A percentile compares a stretch with the other conserved stretches of the same genome.
phyloP scores from a whole-genome alignment of 2,329 filamentous ascomycete genomes.

The Macrophomina tecta region DNA sequence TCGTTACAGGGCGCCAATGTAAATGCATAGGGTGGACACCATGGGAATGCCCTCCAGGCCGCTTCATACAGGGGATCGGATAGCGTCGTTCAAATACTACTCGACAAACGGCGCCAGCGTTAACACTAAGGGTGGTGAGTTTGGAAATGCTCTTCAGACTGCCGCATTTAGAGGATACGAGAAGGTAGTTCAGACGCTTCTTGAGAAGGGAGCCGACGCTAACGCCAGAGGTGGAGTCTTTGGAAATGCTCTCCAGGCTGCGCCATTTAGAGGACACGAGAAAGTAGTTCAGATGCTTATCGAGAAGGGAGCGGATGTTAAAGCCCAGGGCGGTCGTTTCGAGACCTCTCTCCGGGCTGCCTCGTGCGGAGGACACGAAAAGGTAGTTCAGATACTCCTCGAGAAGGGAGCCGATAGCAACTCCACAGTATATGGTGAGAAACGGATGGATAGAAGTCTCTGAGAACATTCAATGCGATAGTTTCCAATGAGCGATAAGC shows the following conservation, averaged over 20 bases:
- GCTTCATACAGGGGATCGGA: too few species aligned
- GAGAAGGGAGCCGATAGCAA: conserved; percentile 34
- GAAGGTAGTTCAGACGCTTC: too few species aligned
- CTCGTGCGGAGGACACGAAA: conserved; percentile 29
- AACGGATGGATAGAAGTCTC: too few species aligned
- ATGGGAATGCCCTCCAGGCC: too few species aligned
- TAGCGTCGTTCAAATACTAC: conserved; percentile 31
- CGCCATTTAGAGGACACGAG: too few species aligned
- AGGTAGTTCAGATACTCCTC: conserved; percentile 34
- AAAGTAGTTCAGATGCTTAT: conserved; percentile 12
- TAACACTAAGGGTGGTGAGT: conserved; percentile 30
- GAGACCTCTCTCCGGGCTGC: conserved; percentile 34
- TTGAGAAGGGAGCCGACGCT: conserved; percentile 29
- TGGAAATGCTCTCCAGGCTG: conserved; percentile 30
- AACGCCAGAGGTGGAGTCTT: conserved; percentile 5
- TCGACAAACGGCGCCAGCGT: conserved; percentile 36
- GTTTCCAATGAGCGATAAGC: too few species aligned
- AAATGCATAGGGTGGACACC: too few species aligned
- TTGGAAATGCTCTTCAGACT: conserved; percentile 31
- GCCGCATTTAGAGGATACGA: too few species aligned
- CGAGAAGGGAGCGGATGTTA: conserved; percentile 31
- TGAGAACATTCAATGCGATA: too few species aligned
- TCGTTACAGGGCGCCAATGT: too few species aligned
- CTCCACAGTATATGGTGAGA: too few species aligned
- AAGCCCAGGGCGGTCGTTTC: conserved; percentile 18